phyloP scores from a whole-genome alignment of 2,329 filamentous ascomycete species.

The Colletotrichum tabaci region DNA sequence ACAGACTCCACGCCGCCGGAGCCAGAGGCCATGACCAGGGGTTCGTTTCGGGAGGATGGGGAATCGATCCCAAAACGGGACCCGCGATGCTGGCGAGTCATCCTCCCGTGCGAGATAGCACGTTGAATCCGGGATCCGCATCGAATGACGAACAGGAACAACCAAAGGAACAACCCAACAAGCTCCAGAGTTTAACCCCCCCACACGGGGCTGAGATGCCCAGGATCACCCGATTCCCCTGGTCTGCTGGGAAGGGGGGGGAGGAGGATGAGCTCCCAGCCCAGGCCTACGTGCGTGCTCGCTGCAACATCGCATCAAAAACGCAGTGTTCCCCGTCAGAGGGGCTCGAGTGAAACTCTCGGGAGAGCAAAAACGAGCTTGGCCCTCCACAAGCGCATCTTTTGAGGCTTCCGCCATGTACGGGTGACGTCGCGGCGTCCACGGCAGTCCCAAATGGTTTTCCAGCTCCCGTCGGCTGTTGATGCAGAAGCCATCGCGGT shows the following conservation, averaged over 20 bases:
- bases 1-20: neutral
- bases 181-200: neutral
- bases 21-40: conserved; percentile 25
- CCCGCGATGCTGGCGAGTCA: conserved; percentile 15
- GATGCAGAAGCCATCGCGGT: conserved; percentile 28
- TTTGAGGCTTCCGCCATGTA: conserved; percentile 27
- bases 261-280: neutral
- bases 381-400: conserved; percentile 1
- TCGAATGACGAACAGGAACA: conserved; percentile 28
- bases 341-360: neutral
- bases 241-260: too few species aligned
- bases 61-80: conserved; percentile 17
- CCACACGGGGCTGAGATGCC: conserved; percentile 29
- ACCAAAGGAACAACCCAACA: neutral
- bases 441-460: conserved; percentile 35
- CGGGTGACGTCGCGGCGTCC: conserved; percentile 26
- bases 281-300: conserved; percentile 8
- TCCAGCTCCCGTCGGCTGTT: conserved; percentile 40
- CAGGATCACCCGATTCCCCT: neutral
- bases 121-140: conserved; percentile 13
- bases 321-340: conserved; percentile 23
- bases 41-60: conserved; percentile 38
- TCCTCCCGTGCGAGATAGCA: conserved; percentile 20
- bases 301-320: conserved; percentile 26
- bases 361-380: neutral